Evolutionary conservation across 73 alveolate species (phyloP), one percentile per base, ranked within the genome.

Genomic region (Blepharisma stoltei): DNA sequence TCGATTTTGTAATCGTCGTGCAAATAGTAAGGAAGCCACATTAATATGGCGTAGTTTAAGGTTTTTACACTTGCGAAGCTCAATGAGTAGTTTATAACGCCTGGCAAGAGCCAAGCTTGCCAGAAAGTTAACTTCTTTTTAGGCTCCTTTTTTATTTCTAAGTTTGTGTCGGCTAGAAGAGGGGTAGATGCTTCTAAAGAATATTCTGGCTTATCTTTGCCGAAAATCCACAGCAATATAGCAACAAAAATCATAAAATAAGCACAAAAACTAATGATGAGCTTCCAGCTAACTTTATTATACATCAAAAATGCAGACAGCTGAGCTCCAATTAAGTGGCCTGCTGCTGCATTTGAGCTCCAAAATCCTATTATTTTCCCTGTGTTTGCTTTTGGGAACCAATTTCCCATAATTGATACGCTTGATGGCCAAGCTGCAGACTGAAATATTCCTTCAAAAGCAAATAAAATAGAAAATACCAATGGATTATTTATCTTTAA

Each of bases 81-180:
- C 6, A 55, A 4, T n/a, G 93, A 77, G 67, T 54, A 85, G 9
- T 66, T 54, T 7, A 76, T 46, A 11, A 85, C 93, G 54, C 93
- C 80, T n/a, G 93, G 93, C 7, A 85, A 37, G 6, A 54, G 48
- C 88, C 93, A 85, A n/a, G 93, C 93, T 67, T 71, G 18, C 80
- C 77, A 38, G 83, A 53, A 6, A 82, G 54, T 65, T 9, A 46
- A 14, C 3, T 1, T 32, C 4, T 50, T 50, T n/a, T 11, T 25
- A 4, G 54, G 25, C 9, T 44, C 79, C 2, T 60, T 60, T 60
- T 25, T 60, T 60, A 5, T 20, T 20, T 60, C 73, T 18, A 5
- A 14, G 18, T 18, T 14, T 20, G 23, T 60, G 18, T 14, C 3
- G 41, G 3, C 5, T 32, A 32, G 41, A 32, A 32, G 41, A 32